A percentile compares a stretch with the other conserved stretches of the same genome.
These are phyloP conservation scores for Maudiozyma pseudohumilis DNA, from an alignment of 805 yeast genomes.

Conservation along the genomic window DNA sequence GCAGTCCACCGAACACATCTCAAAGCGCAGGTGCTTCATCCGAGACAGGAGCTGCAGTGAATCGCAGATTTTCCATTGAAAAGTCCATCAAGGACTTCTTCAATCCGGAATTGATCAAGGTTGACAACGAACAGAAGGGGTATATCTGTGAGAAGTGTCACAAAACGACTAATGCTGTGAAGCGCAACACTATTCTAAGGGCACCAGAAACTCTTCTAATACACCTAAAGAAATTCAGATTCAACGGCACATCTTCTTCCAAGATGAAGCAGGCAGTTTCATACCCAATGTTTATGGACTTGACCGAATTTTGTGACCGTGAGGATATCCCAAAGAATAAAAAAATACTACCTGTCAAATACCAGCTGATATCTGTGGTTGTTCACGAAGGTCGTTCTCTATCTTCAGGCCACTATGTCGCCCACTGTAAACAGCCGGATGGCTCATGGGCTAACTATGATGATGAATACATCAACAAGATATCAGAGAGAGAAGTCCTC, in stretches of 20 bases:
- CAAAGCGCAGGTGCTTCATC: not conserved
- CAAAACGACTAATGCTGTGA: constrained; percentile 64
- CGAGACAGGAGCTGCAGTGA: constrained; percentile 9
- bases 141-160: constrained; percentile 85
- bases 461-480: constrained; percentile 75
- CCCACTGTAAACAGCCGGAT: constrained; percentile 86
- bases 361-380: constrained; percentile 72
- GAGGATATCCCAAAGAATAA: constrained; percentile 9
- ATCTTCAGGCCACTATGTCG: constrained; percentile 85
- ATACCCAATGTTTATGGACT: constrained; percentile 68
- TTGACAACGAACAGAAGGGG: constrained; percentile 64
- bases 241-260: constrained; percentile 66
- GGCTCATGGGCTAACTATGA: constrained; percentile 91
- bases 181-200: constrained; percentile 59
- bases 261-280: constrained; percentile 82
- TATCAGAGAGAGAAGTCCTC: constrained; percentile 63
- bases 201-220: constrained; percentile 84
- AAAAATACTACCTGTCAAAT: constrained; percentile 38
- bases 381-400: constrained; percentile 93
- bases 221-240: constrained; percentile 86
- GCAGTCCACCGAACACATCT: not conserved
- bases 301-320: constrained; percentile 48
- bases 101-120: constrained; percentile 65
- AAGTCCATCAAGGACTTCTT: constrained; percentile 74
- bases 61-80: constrained; percentile 50